Base-by-base conservation (phyloP, 768 basidiomycete species). In the Cantharellus cinnabarinus region DNA sequence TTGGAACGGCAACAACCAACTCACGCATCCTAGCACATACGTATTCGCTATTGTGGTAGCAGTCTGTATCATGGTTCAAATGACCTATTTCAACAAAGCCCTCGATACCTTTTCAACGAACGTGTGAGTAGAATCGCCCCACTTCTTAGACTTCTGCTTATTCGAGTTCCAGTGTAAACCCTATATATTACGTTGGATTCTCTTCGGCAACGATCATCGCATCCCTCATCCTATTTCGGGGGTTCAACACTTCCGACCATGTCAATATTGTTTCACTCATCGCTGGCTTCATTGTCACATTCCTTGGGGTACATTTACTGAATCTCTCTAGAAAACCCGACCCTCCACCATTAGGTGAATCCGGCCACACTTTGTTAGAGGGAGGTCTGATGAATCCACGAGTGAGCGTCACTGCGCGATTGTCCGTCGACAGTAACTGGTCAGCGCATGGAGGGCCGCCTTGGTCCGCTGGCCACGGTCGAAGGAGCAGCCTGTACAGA, bases 61-160 rank as follows among this genome's bases (percentile, higher is more conserved):
- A 1, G 70, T 79, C 1, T 97, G 89, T 69, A 98, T 99, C 67
- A 69, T 94, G 62, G 79, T 89, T 34, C 89, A 90, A 70, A 89
- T 93, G 86, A 86, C 88, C 70, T 93, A 90, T 73, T 93, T 95
- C 76, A 99, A 98, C 76, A 97, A 97, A 68, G 94, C 93, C 0
- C 76, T 98, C 57, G 93, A 97, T 68, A 89, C 81, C 0, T 98
- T 97, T 70, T 91, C 90, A 2, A 95, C 93, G 50, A 98, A 98
- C 67, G 88, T 97, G 90, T 94, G 77, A 63, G 89, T 76, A 10
- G 4, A 48, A 10, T 35, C 1, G 29, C 41, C 4, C 51, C 14
- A 10, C 37, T 29, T 44, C 42, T 40, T 51, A 39, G 5, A 62
- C 34, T 39, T 40, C 15, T n/a, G 2, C 39, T 2, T 10, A 5